Conservation (phyloP, 768 basidiomycete species). For the Galerina marginata region DNA sequence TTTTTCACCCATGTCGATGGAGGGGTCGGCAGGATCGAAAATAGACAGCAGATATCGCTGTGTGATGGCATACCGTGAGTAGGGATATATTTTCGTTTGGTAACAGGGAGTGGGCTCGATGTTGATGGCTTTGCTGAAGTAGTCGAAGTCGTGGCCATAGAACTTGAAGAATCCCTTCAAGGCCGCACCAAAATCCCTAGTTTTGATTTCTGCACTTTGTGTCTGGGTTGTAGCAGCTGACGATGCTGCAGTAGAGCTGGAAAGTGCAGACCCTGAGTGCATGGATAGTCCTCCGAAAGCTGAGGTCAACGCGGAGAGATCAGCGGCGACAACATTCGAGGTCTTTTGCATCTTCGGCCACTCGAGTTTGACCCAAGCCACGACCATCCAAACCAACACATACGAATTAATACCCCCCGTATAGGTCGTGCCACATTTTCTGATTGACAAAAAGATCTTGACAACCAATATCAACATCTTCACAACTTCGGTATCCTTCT, state of each 20-base stretch:
- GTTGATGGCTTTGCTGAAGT: constrained; percentile 17
- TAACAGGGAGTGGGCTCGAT: constrained; percentile 24
- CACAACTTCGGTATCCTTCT: constrained; percentile 18
- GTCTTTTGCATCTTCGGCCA: constrained; percentile 20
- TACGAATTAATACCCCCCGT: constrained; percentile 34
- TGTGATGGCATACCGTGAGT: constrained; percentile 7
- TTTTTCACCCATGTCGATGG: constrained; percentile 28
- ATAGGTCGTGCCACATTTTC: constrained; percentile 30
- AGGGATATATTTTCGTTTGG: constrained; percentile 13
- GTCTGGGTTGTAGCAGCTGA: neutral
- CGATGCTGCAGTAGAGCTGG: neutral
- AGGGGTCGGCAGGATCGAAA: constrained; percentile 26
- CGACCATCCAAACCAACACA: constrained; percentile 34
- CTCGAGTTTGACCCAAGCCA: constrained; percentile 32
- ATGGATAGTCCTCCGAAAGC: constrained; percentile 2
- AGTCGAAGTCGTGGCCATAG: constrained; percentile 29
- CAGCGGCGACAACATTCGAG: neutral
- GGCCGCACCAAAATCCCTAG: constrained; percentile 20
- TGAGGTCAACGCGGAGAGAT: neutral
- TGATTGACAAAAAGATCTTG: constrained; percentile 30
- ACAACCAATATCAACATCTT: constrained; percentile 26
- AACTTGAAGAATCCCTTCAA: constrained; percentile 29
- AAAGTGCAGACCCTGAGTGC: neutral
- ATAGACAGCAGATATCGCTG: constrained; percentile 28
- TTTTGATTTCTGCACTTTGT: neutral